These are phyloP conservation scores for Diplocarpon rosae DNA, from an alignment of 2,329 filamentous ascomycete species.

Conservation along the genomic window DNA sequence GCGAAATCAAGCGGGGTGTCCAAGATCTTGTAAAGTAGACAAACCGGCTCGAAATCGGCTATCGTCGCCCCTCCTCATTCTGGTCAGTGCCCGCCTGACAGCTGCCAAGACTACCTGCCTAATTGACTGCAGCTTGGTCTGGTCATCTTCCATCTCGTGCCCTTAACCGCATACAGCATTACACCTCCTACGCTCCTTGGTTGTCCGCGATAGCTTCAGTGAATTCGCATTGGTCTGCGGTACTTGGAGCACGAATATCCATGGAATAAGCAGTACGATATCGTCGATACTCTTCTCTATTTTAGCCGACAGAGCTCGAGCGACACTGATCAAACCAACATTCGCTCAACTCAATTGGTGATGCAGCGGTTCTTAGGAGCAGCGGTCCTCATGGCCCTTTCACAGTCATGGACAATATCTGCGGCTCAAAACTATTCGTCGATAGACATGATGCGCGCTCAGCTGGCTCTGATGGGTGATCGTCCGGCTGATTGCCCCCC, in stretches of 20 bases:
- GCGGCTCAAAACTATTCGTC: slow-evolving; percentile 34
- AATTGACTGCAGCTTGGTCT: background rate
- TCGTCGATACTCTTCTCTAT: background rate
- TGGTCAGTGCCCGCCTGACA: too few species aligned
- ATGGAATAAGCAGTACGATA: too few species aligned
- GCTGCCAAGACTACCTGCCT: slow-evolving; percentile 1
- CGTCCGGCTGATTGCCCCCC: slow-evolving; percentile 70
- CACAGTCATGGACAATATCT: slow-evolving; percentile 32
- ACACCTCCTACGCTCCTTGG: too few species aligned
- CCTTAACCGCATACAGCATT: too few species aligned
- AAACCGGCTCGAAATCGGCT: too few species aligned
- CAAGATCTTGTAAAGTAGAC: too few species aligned
- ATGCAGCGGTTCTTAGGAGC: slow-evolving; percentile 21
- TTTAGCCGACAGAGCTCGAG: slow-evolving; percentile 11
- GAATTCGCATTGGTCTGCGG: too few species aligned
- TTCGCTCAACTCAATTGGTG: slow-evolving; percentile 1
- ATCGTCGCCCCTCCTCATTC: too few species aligned
- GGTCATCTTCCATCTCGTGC: background rate
- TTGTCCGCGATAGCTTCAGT: too few species aligned
- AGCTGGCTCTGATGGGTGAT: slow-evolving; percentile 61
- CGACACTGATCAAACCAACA: slow-evolving; percentile 9
- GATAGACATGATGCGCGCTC: slow-evolving; percentile 48
- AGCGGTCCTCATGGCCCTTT: slow-evolving; percentile 26
- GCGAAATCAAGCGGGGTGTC: too few species aligned
- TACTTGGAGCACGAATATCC: too few species aligned